A percentile compares a stretch with the other conserved stretches of the same genome.
Evolutionary conservation across 495 filamentous ascomycete species (phyloP).

Genomic region (Tuber magnatum): DNA sequence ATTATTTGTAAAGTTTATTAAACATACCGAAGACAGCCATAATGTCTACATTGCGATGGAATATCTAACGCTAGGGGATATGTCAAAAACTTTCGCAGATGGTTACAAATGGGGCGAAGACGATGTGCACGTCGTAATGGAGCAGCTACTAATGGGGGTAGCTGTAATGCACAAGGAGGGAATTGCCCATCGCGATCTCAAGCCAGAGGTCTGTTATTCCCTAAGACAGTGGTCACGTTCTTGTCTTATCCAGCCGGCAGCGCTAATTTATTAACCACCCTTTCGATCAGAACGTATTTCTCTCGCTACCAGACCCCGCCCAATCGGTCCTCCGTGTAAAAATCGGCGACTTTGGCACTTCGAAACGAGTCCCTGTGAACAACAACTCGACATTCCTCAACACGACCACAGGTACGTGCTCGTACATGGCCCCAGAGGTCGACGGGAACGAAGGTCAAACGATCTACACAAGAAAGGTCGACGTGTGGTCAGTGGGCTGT

Average conservation of each 20-base stretch:
- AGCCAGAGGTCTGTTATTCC: constrained; percentile 5
- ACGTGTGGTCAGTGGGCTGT: constrained; percentile 11
- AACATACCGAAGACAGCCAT: neutral
- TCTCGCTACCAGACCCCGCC: neutral
- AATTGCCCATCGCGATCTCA: constrained; percentile 7
- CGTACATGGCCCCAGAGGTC: constrained; percentile 3
- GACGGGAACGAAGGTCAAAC: neutral
- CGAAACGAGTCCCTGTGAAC: neutral
- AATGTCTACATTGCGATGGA: constrained; percentile 8
- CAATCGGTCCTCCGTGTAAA: constrained; percentile 3
- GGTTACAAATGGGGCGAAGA: neutral
- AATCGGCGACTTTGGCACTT: constrained; percentile 11
- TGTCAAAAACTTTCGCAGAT: neutral
- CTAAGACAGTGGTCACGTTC: neutral
- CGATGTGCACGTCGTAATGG: neutral
- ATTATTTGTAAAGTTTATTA: neutral
- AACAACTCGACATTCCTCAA: neutral
- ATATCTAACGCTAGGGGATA: neutral
- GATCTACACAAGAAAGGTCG: neutral
- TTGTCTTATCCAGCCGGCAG: neutral
- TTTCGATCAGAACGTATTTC: neutral
- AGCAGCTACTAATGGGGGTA: constrained; percentile 7
- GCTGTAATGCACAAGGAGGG: neutral
- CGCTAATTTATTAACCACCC: neutral
- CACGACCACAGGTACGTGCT: neutral